Evolutionary conservation across 192 early-diverging fungal genomes (phyloP).

Genomic region (Dispira simplex): DNA sequence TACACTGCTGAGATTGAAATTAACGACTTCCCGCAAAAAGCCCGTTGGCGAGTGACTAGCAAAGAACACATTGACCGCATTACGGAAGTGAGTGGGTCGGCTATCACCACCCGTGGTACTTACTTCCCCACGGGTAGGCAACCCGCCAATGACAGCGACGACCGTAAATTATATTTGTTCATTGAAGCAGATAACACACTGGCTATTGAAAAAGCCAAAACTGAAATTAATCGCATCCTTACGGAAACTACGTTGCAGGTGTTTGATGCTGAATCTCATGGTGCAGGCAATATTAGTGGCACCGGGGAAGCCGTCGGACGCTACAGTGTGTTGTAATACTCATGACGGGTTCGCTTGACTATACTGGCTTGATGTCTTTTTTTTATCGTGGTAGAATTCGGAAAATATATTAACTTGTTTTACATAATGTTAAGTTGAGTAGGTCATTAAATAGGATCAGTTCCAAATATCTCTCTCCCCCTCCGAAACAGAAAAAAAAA

Average conservation of each 20-base stretch:
- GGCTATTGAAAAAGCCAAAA: conserved; percentile 80
- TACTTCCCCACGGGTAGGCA: conserved; percentile 80
- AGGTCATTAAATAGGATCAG: too few relatives aligned
- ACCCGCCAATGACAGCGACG: conserved; percentile 36
- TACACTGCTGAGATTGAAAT: conserved; percentile 80
- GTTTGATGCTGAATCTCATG: conserved; percentile 48
- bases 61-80: conserved; percentile 90
- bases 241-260: conserved; percentile 67
- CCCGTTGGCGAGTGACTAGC: conserved; percentile 90
- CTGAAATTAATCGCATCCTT: conserved; percentile 84
- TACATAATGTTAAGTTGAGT: too few relatives aligned
- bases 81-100: conserved; percentile 81
- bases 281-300: conserved; percentile 25
- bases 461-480: too few relatives aligned
- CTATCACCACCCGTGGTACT: conserved; percentile 87
- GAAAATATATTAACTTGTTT: too few relatives aligned
- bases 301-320: conserved; percentile 18
- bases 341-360: too few relatives aligned
- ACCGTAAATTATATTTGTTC: conserved; percentile 88
- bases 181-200: conserved; percentile 87
- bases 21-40: conserved; percentile 95
- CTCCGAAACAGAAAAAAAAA: too few relatives aligned
- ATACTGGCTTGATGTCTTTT: too few relatives aligned
- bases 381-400: too few relatives aligned
- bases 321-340: background rate